Conservation (phyloP, 352 stramenopile genomes). For the Phytophthora tentaculata region DNA sequence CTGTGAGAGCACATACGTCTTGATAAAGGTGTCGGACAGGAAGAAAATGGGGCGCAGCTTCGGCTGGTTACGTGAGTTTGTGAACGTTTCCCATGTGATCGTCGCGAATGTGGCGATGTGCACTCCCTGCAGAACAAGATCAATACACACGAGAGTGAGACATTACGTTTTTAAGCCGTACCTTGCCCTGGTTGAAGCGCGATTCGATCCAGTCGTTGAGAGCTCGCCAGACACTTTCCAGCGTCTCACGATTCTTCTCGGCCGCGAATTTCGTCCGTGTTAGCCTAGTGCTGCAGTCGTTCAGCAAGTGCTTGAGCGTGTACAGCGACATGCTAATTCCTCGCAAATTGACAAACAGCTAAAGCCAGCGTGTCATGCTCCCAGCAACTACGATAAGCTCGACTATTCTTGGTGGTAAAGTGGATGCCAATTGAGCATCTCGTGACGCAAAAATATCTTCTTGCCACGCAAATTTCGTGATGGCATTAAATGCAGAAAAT, state of each 20-base stretch:
- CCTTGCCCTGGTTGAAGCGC: slow-evolving; percentile 71
- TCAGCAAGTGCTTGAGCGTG: slow-evolving; percentile 76
- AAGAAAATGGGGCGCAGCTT: slow-evolving; percentile 68
- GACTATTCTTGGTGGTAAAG: slow-evolving; percentile 16
- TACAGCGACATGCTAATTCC: slow-evolving; percentile 65
- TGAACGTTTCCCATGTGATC: slow-evolving; percentile 72
- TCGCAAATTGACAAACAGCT: not conserved
- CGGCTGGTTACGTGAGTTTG: slow-evolving; percentile 60
- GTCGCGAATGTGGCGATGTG: slow-evolving; percentile 81
- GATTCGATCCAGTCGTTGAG: slow-evolving; percentile 84
- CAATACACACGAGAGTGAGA: not conserved
- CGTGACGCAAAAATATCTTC: slow-evolving; percentile 11
- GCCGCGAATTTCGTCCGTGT: slow-evolving; percentile 60
- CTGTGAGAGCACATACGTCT: slow-evolving; percentile 67
- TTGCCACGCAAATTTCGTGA: no score
- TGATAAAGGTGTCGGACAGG: slow-evolving; percentile 71
- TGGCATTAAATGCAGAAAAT: no score
- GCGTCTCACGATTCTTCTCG: slow-evolving; percentile 74
- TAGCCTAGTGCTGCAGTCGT: slow-evolving; percentile 68
- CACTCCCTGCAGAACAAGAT: slow-evolving; percentile 46
- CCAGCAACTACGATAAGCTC: not conserved
- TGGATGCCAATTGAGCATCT: not conserved
- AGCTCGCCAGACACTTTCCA: slow-evolving; percentile 74
- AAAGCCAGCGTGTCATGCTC: not conserved
- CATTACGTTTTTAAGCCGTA: slow-evolving; percentile 11